These are phyloP conservation scores for Fusarium concolor DNA, from an alignment of 2,329 filamentous ascomycete genomes.

Conservation along the genomic window DNA sequence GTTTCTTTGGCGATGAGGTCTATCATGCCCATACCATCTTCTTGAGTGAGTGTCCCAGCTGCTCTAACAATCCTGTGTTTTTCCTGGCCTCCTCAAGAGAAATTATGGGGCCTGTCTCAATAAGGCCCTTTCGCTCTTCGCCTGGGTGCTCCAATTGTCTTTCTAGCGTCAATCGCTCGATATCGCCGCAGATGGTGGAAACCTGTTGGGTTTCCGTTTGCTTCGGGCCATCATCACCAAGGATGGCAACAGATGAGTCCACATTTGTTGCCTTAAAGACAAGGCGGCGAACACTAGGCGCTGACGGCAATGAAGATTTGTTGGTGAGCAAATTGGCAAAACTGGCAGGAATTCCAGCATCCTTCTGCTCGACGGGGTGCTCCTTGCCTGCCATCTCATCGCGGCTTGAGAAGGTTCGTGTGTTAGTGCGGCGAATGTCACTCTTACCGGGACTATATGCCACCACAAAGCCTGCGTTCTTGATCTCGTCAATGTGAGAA, in stretches of 20 bases:
- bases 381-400: slow-evolving; percentile 48
- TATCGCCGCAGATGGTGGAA: slow-evolving; percentile 77
- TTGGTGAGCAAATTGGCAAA: slow-evolving; percentile 58
- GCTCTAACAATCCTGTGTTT: slow-evolving; percentile 87
- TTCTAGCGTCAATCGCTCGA: slow-evolving; percentile 73
- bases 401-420: slow-evolving; percentile 76
- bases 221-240: slow-evolving; percentile 57
- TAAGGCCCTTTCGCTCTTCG: slow-evolving; percentile 59
- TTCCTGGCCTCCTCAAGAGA: slow-evolving; percentile 85
- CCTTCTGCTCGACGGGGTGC: slow-evolving; percentile 34
- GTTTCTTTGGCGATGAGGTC: slow-evolving; percentile 23
- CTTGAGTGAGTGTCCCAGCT: slow-evolving; percentile 90
- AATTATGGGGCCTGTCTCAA: slow-evolving; percentile 78
- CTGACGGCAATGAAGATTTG: slow-evolving; percentile 42
- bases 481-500: slow-evolving; percentile 78
- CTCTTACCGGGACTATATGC: slow-evolving; percentile 78
- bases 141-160: slow-evolving; percentile 56
- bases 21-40: slow-evolving; percentile 84
- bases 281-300: slow-evolving; percentile 21
- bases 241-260: slow-evolving; percentile 66
- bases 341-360: slow-evolving; percentile 47
- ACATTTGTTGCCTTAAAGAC: slow-evolving; percentile 50
- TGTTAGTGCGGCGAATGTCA: slow-evolving; percentile 84
- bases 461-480: slow-evolving; percentile 87
- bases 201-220: slow-evolving; percentile 68